These are phyloP conservation scores for Silene vulgaris DNA, from an alignment of 179 eudicot species.

Conservation along the genomic window DNA sequence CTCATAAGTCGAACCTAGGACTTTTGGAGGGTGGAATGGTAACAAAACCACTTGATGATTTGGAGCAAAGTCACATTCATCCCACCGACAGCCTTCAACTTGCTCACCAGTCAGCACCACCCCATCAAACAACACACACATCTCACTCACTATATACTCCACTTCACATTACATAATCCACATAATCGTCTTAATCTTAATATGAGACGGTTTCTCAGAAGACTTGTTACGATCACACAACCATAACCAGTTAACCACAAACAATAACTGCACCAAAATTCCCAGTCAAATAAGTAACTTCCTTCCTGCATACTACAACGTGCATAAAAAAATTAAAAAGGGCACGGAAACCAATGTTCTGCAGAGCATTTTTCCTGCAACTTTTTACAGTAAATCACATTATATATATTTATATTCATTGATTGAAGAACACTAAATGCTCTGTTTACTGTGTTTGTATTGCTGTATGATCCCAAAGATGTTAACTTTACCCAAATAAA, in stretches of 20 bases:
- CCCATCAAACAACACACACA: neutral
- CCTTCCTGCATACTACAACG: neutral
- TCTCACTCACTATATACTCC: no score
- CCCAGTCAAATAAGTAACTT: no score
- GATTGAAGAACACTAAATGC: slow-evolving; percentile 16
- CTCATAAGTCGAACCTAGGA: no score
- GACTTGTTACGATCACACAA: no score
- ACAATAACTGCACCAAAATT: no score
- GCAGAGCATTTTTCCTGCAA: neutral
- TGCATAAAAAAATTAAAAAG: neutral
- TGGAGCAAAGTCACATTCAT: neutral
- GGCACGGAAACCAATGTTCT: neutral
- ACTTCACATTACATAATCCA: no score
- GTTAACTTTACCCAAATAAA: neutral
- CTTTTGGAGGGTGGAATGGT: no score
- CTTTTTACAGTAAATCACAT: neutral
- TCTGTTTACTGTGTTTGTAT: neutral
- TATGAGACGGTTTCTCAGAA: no score
- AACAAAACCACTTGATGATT: no score
- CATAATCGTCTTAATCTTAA: no score
- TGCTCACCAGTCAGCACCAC: neutral
- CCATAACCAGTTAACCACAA: no score
- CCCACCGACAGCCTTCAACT: slow-evolving; percentile 12
- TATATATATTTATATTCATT: neutral
- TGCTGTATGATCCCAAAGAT: slow-evolving; percentile 14